Evolutionary conservation across 1,284 basidiomycete species (phyloP).

Genomic region (Amylostereum areolatum): DNA sequence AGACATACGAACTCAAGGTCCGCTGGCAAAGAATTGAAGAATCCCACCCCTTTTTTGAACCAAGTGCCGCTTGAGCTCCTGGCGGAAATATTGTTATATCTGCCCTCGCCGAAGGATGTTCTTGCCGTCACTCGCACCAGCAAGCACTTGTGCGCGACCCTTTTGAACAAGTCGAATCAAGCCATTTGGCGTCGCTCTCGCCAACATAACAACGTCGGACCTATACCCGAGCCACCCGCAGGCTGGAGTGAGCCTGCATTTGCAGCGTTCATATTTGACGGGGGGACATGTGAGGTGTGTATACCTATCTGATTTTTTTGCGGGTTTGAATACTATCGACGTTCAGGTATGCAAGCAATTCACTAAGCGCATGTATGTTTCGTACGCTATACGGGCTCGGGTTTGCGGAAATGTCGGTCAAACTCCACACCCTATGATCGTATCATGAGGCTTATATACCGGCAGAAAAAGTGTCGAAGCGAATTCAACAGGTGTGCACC

Average conservation of each 20-base stretch:
- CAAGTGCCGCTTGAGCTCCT: slow-evolving; percentile 45
- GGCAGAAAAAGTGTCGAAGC: not conserved
- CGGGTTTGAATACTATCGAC: not conserved
- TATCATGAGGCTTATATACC: not conserved
- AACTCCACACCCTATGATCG: not conserved
- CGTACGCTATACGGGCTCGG: slow-evolving; percentile 38
- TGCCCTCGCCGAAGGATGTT: slow-evolving; percentile 34
- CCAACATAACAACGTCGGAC: slow-evolving; percentile 21
- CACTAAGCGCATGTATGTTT: slow-evolving; percentile 30
- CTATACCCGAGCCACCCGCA: slow-evolving; percentile 39
- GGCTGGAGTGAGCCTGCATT: slow-evolving; percentile 40
- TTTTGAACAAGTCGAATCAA: slow-evolving; percentile 31
- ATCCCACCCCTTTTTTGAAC: too few species aligned
- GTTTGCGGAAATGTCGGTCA: slow-evolving; percentile 38
- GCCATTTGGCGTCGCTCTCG: slow-evolving; percentile 50
- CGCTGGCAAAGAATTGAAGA: too few species aligned
- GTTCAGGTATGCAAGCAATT: slow-evolving; percentile 17
- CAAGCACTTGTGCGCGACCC: slow-evolving; percentile 38
- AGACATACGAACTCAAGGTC: too few species aligned
- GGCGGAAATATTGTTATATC: slow-evolving; percentile 34
- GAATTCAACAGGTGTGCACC: not conserved
- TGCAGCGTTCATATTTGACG: slow-evolving; percentile 56
- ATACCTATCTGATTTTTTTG: not conserved
- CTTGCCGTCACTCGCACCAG: slow-evolving; percentile 43
- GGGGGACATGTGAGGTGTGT: slow-evolving; percentile 49